These are phyloP conservation scores for Liriodendron chinense DNA, from an alignment of 164 flowering plant genomes.

Conservation along the genomic window DNA sequence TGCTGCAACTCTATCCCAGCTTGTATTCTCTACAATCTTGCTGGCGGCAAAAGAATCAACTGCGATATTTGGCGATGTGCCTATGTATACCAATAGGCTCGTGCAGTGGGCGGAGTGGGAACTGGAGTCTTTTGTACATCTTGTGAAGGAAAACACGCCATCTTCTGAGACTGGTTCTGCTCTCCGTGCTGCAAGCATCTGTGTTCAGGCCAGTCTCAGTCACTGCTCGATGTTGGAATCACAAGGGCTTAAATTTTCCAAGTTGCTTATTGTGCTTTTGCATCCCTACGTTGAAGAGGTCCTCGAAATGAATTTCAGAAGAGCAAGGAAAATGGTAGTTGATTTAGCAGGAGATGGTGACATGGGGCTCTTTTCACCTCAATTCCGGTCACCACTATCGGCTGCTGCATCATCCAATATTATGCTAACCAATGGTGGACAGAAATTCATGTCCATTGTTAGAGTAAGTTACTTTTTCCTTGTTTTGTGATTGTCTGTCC, in stretches of 20 bases:
- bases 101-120: constrained; percentile 98
- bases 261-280: constrained; percentile 80
- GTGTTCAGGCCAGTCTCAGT: constrained; percentile 81
- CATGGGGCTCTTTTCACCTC: constrained; percentile 47
- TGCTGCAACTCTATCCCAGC: constrained; percentile 72
- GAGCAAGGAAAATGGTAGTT: constrained; percentile 65
- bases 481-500: too few species aligned
- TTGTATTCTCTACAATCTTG: constrained; percentile 76
- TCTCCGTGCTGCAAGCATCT: constrained; percentile 71
- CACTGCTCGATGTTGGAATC: constrained; percentile 75
- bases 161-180: constrained; percentile 71
- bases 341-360: constrained; percentile 60
- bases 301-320: constrained; percentile 73
- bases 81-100: constrained; percentile 61
- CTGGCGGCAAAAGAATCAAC: constrained; percentile 59
- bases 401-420: constrained; percentile 52
- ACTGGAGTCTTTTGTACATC: constrained; percentile 71
- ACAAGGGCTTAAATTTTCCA: constrained; percentile 77
- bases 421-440: constrained; percentile 64
- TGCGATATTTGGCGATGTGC: constrained; percentile 71
- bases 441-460: constrained; percentile 63
- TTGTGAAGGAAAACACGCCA: constrained; percentile 89
- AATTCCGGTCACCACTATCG: constrained; percentile 57
- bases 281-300: constrained; percentile 89
- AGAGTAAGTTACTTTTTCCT: constrained; percentile 50